Conservation (phyloP, 805 yeast genomes). For the Clavispora asparagi region DNA sequence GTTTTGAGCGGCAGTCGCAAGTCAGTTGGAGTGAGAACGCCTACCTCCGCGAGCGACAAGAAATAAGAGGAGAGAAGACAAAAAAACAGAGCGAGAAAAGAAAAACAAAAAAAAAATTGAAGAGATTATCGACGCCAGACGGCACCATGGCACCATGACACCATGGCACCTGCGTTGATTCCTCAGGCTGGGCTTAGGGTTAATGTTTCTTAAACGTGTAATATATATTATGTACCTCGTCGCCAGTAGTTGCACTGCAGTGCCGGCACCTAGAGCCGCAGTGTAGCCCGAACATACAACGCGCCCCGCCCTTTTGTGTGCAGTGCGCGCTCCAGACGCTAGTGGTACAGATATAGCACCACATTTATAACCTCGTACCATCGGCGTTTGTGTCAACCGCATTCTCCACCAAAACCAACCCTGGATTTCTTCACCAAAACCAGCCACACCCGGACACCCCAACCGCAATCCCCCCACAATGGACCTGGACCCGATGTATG, state of each 20-base stretch:
- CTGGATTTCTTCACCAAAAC: no score
- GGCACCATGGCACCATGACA: no score
- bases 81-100: neutral
- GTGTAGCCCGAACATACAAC: no score
- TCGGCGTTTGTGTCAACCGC: neutral
- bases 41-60: neutral
- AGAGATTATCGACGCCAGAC: no score
- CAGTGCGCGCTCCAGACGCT: neutral
- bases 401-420: neutral
- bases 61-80: conserved; percentile 6
- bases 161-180: no score
- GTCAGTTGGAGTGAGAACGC: neutral
- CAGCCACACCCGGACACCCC: no score
- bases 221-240: neutral
- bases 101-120: no score
- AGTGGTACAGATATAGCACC: neutral
- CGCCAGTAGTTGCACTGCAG: no score
- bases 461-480: neutral
- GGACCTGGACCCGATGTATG: neutral
- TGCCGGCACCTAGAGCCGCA: no score
- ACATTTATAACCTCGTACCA: neutral
- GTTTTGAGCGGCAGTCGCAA: conserved; percentile 16
- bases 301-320: neutral
- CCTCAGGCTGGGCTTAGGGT: neutral
- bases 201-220: neutral